Evolutionary conservation across 176 grass and related monocot genomes (phyloP), one percentile per base, ranked within the genome.

Genomic region (Rhynchospora breviuscula): DNA sequence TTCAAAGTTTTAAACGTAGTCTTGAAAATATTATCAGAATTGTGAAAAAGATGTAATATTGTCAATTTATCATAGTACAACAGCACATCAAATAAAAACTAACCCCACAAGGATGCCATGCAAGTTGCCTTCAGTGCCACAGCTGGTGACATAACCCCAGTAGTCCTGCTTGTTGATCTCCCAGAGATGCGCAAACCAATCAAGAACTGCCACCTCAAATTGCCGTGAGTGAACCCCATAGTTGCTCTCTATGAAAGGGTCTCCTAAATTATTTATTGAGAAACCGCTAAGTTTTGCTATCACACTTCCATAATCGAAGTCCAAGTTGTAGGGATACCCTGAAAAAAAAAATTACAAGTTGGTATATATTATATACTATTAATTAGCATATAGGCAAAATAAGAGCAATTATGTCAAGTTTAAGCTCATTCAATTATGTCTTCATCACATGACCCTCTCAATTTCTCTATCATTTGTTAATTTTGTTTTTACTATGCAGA

Each of bases 21-120:
- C 33, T 14, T 43, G 17, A 69, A 65, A 2, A 2, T 19, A 5
- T 13, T 68, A 76, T 53, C 6, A 17, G 35, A 21, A 76, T 76
- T 76, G 44, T 52, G 15, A 33, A 69, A 7, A 7, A 69, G 40
- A 53, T 17, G 12, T 26, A 15, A 47, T 48, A 52, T 47, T 43
- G 10, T 18, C 3, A 57, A 52, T 6, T 77, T 77, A 0, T 17
- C 23, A 18, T 22, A 77, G 29, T 77, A 26, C 1, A 77, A 15
- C 22, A 4, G 12, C 1, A 77, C 29, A 77, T 77, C 6, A 33
- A 45, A 10, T 47, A 77, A 54, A 56, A 77, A 7, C 86, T 89
- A 14, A 97, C 94, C 94, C 91, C 2, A 97, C 89, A 87, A 97
- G 91, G 84, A 97, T 90, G n/a, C 94, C 94, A 81, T 97, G 94